A percentile compares a stretch with the other conserved stretches of the same genome.
These are phyloP conservation scores for Sporisorium graminicola DNA, from an alignment of 1,284 basidiomycete species.

Conservation along the genomic window DNA sequence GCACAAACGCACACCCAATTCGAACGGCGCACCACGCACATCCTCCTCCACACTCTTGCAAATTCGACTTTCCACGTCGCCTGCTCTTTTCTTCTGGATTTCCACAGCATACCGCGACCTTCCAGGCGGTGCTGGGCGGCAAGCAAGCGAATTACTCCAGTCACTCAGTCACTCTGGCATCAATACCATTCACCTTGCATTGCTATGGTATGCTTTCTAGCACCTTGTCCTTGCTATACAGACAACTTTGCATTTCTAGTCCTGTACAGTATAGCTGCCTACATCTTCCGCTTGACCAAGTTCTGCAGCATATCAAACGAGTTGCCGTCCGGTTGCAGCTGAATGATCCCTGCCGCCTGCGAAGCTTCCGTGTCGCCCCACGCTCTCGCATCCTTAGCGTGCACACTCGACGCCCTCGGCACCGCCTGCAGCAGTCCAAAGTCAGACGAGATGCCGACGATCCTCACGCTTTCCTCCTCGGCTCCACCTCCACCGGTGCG, in stretches of 20 bases:
- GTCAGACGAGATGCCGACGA: slow-evolving; percentile 87
- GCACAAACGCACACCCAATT: too few relatives aligned
- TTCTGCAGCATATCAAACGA: slow-evolving; percentile 95
- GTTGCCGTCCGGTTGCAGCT: slow-evolving; percentile 93
- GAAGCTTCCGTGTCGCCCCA: slow-evolving; percentile 46
- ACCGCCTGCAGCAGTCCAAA: slow-evolving; percentile 87
- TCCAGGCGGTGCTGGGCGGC: slow-evolving; percentile 30
- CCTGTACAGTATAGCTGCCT: too few relatives aligned
- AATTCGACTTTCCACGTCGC: slow-evolving; percentile 13
- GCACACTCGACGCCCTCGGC: slow-evolving; percentile 70
- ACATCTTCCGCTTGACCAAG: slow-evolving; percentile 79
- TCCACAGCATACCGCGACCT: slow-evolving; percentile 31
- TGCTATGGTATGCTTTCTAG: too few relatives aligned
- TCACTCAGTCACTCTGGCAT: background rate
- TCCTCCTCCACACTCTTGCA: slow-evolving; percentile 11
- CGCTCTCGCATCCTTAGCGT: slow-evolving; percentile 37
- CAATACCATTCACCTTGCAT: too few relatives aligned
- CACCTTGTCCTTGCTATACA: background rate
- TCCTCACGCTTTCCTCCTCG: slow-evolving; percentile 74
- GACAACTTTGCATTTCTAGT: too few relatives aligned
- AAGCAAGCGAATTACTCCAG: too few relatives aligned
- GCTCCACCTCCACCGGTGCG: background rate
- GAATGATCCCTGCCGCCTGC: slow-evolving; percentile 68
- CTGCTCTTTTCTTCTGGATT: background rate
- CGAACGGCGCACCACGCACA: slow-evolving; percentile 3